Base-by-base conservation (phyloP, 805 yeast species). In the Kodamaea fukazawae region DNA sequence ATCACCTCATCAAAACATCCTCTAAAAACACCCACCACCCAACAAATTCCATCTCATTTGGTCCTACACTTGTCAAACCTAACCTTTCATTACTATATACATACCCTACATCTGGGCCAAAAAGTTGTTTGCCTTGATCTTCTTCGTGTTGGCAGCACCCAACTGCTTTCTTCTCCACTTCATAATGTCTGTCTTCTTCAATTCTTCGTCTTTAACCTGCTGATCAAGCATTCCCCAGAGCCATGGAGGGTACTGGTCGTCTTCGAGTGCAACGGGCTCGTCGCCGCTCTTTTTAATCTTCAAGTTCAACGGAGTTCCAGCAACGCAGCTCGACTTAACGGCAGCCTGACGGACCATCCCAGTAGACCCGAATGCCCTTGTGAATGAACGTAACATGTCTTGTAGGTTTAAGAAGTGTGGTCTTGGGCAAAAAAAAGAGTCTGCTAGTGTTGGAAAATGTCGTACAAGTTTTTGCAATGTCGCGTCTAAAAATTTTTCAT, bases 191-290 rank as follows among this genome's bases (percentile, higher is more conserved):
- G 78, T 78, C 16, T 69, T 70, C 36, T 76, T 80, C 28, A 83
- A 69, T 48, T 75, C 69, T 18, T 69, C 75, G 41, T 72, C 68
- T 54, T 78, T 81, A n/a, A 76, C 76, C 28, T 76, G 75, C 37
- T 75, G 68, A 60, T 90, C 95, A 23, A 89, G 73, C 34, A 86
- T 70, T 4, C 75, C 78, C 98, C 98, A 93, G 38, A 91, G 72
- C 99, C 99, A 91, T 32, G 75, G 86, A 4, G 99, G 99, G 57
- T 91, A 91, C 53, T 90, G 96, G 28, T 70, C 70, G 58, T 93
- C 98, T 45, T 83, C 87, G 40, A 84, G 62, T 1, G 98, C 98
- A 4, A 87, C 80, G 7, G 95, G 88, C 51, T 89, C 96, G 44
- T 82, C 79, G n/a, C 91, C 95, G 27, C 74, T 71, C 56, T 88